phyloP scores from a whole-genome alignment of 257 asterid species.

The Schizonepeta tenuifolia region DNA sequence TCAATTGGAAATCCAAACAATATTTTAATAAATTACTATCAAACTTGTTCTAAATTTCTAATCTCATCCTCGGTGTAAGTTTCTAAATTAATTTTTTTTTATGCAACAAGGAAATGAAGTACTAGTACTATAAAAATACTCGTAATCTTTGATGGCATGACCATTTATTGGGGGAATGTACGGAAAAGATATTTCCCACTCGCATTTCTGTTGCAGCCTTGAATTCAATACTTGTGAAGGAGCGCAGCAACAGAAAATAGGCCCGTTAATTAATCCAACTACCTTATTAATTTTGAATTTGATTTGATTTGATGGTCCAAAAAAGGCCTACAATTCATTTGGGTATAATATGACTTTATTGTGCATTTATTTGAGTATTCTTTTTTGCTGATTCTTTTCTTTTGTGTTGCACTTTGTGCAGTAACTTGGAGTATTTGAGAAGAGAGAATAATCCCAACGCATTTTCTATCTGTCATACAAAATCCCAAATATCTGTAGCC shows the following conservation, averaged over 20 bases:
- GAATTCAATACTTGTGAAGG: background rate
- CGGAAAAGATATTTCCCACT: background rate
- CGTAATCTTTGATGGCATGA: too few species aligned
- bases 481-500: slow-evolving; percentile 20
- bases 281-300: slow-evolving; percentile 18
- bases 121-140: too few species aligned
- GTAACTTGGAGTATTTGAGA: background rate
- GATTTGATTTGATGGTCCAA: background rate
- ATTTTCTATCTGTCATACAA: slow-evolving; percentile 27
- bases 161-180: too few species aligned
- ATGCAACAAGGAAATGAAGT: too few species aligned
- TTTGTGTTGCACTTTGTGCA: slow-evolving; percentile 4
- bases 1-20: too few species aligned
- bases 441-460: slow-evolving; percentile 30
- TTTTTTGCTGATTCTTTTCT: too few species aligned
- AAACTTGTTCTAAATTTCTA: too few species aligned
- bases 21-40: too few species aligned
- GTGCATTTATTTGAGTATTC: background rate
- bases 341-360: background rate
- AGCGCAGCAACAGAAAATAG: slow-evolving; percentile 3
- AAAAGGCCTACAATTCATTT: background rate
- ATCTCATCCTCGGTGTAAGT: too few species aligned
- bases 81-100: too few species aligned
- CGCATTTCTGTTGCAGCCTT: background rate
- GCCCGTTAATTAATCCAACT: slow-evolving; percentile 7